Base-by-base conservation (phyloP, 768 basidiomycete genomes). In the Psilocybe subaeruginosa region DNA sequence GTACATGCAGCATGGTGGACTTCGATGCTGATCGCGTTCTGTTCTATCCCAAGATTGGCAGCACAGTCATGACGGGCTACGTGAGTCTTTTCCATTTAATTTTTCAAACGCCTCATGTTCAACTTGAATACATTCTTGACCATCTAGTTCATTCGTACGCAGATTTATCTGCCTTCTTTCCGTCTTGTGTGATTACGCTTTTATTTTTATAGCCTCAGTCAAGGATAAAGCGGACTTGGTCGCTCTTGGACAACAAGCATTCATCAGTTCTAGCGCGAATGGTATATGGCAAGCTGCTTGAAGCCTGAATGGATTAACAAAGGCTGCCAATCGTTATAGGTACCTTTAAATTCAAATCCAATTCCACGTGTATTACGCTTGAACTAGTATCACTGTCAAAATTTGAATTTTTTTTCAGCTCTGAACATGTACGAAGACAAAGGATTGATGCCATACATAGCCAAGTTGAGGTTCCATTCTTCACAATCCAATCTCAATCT, bases 21-120 rank as follows among this genome's bases (percentile, higher is more conserved):
- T 54, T 54, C 23, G 53, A 54, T 6, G 53, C 37, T 19, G 53
- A 54, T 54, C 53, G 53, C 35, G 53, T 54, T 54, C 53, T 54
- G 35, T 54, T 54, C 53, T 54, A 54, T 19, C 53, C 53, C 53
- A 4, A 54, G 53, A 27, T 41, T 27, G 53, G 53, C 35, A 54
- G 53, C 53, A 54, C 39, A 41, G 37, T 41, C 6, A 54, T 54
- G 53, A 54, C 53, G 16, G 53, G 4, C 53, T 54, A 54, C 37
- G 53, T 54, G 53, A 54, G 53, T 41, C 8, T 41, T 41, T 54
- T 11, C 30, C 4, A 50, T 50, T 41, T 12, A 9, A 17, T 41
- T 54, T 39, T 9, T 35, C 5, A 33, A 53, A 53, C 53, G 33
- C 33, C 33, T 35, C 35, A 23, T 53, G 52, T 19, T 41, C 19